Percentiles rank a stretch among this genome's conserved stretches.
Evolutionary conservation across 306 rosid genomes (phyloP).

Genomic region (Adenanthera pavonina): DNA sequence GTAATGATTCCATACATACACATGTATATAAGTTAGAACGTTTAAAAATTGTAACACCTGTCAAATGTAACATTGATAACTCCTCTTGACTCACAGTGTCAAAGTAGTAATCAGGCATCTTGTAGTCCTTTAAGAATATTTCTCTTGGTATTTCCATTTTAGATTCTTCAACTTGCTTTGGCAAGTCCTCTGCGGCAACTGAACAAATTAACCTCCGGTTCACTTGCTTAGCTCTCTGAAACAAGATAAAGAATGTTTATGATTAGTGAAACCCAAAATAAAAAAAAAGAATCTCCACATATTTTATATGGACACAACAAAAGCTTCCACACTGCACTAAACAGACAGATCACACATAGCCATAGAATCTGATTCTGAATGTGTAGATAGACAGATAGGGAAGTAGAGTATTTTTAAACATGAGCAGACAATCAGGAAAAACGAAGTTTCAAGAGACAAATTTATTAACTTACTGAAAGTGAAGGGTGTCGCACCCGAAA

Average conservation of each 20-base stretch:
- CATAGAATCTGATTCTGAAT: background rate
- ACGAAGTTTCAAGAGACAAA: conserved; percentile 21
- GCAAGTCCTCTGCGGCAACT: conserved; percentile 69
- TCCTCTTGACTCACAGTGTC: conserved; percentile 61
- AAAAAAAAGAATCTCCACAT: background rate
- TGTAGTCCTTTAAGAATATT: conserved; percentile 89
- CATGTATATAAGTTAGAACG: background rate
- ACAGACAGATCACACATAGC: conserved; percentile 22
- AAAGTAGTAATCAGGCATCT: conserved; percentile 91
- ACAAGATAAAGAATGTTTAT: conserved; percentile 39
- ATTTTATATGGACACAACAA: background rate
- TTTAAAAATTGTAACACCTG: conserved; percentile 21
- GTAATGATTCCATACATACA: conserved; percentile 38
- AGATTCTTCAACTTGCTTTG: conserved; percentile 71
- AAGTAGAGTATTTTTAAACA: conserved; percentile 3
- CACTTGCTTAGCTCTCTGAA: conserved; percentile 61
- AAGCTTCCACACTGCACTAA: background rate
- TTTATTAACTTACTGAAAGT: conserved; percentile 59
- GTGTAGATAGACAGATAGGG: conserved; percentile 7
- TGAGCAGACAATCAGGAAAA: conserved; percentile 27
- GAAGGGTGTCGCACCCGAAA: too few relatives aligned
- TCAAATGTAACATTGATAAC: conserved; percentile 35
- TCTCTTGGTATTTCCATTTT: conserved; percentile 82
- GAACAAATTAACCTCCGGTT: conserved; percentile 74
- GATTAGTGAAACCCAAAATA: conserved; percentile 25